Base-by-base conservation (phyloP, 768 basidiomycete species). In the Boletus rubropictus region DNA sequence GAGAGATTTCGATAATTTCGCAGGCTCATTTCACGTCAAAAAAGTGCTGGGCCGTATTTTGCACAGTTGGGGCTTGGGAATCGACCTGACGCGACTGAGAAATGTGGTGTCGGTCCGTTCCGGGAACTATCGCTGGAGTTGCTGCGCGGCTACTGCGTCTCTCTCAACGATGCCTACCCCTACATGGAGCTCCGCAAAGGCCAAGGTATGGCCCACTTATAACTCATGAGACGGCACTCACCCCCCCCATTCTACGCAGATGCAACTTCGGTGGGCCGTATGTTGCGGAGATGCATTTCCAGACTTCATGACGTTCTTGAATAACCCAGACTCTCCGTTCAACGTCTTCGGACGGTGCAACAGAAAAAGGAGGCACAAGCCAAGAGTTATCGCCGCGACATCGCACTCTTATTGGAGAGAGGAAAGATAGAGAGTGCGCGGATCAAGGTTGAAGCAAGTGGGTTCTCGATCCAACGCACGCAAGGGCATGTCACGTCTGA, bases 291-390 rank as follows among this genome's bases (percentile, higher is more conserved):
- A 36, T 27, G 35, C 25, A 12, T 42, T 28, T 34, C 31, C n/a
- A 12, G 18, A 40, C 12, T 18, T 32, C 28, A 32, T 38, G 45
- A 51, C 45, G 25, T 40, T 32, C 22, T 27, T 50, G 42, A n/a
- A 41, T 50, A 50, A 33, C 20, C 54, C 51, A 92, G 89, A 48
- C 75, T 94, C 28, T 87, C 89, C 1, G 86, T 92, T 18, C 89
- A 94, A 65, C 80, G 89, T 15, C 72, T 92, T 50, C 78, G 89
- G 46, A 93, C 84, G 17, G 70, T 92, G 9, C 87, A 93, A 56
- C 88, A 93, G 70, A 98, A 98, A 79, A 93, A 87, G 68, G 81
- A 84, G 55, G 91, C 93, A 0, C 81, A 96, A 17, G 82, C 84
- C 2, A 86, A 87, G 66, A 53, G 68, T 33, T 61, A 86, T 29